Percentiles rank a stretch among this genome's conserved stretches.
Conservation (phyloP, 1,284 basidiomycete genomes). For the Malassezia pachydermatis region DNA sequence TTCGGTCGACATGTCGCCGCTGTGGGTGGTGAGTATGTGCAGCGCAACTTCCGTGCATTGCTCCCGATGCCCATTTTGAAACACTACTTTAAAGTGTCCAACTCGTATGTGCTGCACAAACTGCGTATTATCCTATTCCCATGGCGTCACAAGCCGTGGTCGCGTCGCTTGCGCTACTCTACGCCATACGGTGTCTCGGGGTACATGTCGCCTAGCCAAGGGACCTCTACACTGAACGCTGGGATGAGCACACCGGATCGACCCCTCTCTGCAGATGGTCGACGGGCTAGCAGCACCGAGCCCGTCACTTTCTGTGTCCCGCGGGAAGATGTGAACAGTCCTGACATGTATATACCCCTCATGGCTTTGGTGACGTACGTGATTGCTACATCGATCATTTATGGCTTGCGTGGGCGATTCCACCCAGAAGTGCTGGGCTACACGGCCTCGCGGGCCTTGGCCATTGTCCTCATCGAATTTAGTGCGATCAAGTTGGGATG, state of each 20-base stretch:
- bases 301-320: conserved; percentile 61
- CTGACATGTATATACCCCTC: conserved; percentile 91
- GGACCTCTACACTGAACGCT: conserved; percentile 8
- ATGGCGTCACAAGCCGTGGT: conserved; percentile 62
- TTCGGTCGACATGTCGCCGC: conserved; percentile 81
- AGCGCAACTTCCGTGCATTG: conserved; percentile 59
- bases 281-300: conserved; percentile 1
- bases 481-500: conserved; percentile 77
- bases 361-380: conserved; percentile 97
- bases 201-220: conserved; percentile 12
- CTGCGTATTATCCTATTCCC: conserved; percentile 84
- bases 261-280: conserved; percentile 3
- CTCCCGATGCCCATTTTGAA: conserved; percentile 56
- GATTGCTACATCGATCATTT: conserved; percentile 67
- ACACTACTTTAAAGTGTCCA: conserved; percentile 92
- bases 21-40: conserved; percentile 89
- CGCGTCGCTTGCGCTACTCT: conserved; percentile 35
- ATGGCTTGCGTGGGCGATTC: conserved; percentile 72
- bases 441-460: conserved; percentile 64
- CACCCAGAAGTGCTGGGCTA: conserved; percentile 82
- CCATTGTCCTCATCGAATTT: conserved; percentile 57
- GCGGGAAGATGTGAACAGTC: conserved; percentile 86
- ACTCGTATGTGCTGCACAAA: conserved; percentile 87
- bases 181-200: conserved; percentile 27
- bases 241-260: conserved; percentile 16